Conservation (phyloP, 1,284 basidiomycete genomes). For the Rhodotorula mucilaginosa region DNA sequence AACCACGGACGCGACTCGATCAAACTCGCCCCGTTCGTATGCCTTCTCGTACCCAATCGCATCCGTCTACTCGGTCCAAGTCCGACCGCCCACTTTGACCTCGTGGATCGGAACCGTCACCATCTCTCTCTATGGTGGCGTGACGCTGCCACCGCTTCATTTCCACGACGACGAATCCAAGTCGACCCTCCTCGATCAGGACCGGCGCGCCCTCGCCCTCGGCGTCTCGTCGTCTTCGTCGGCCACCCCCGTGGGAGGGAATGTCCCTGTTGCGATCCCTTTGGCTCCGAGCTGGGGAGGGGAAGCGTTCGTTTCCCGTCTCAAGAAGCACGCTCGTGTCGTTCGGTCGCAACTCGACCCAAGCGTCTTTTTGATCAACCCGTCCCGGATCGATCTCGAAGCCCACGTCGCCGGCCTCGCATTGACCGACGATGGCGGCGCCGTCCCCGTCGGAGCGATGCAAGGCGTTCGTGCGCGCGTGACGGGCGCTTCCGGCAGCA, state of each 20-base stretch:
- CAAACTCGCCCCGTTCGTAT: slow-evolving; percentile 56
- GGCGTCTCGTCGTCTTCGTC: slow-evolving; percentile 18
- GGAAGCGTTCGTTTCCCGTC: slow-evolving; percentile 66
- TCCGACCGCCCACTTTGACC: slow-evolving; percentile 76
- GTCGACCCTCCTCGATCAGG: slow-evolving; percentile 53
- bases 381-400: slow-evolving; percentile 82
- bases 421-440: slow-evolving; percentile 42
- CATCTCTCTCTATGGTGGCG: slow-evolving; percentile 69
- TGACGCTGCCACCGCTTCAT: slow-evolving; percentile 72
- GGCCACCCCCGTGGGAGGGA: not conserved
- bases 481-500: slow-evolving; percentile 2
- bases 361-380: slow-evolving; percentile 85
- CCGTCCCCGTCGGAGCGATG: slow-evolving; percentile 38
- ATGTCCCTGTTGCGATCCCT: not conserved
- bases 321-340: slow-evolving; percentile 67
- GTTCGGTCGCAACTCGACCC: slow-evolving; percentile 74
- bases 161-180: slow-evolving; percentile 95
- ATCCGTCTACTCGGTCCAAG: slow-evolving; percentile 83
- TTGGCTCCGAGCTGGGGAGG: slow-evolving; percentile 52
- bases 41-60: slow-evolving; percentile 90
- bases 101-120: slow-evolving; percentile 72
- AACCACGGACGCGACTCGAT: not conserved
- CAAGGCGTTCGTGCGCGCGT: slow-evolving; percentile 23
- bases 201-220: slow-evolving; percentile 36
- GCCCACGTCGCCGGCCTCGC: slow-evolving; percentile 57